Conservation (phyloP, 2,329 filamentous ascomycete species). For the Diatrype stigma region DNA sequence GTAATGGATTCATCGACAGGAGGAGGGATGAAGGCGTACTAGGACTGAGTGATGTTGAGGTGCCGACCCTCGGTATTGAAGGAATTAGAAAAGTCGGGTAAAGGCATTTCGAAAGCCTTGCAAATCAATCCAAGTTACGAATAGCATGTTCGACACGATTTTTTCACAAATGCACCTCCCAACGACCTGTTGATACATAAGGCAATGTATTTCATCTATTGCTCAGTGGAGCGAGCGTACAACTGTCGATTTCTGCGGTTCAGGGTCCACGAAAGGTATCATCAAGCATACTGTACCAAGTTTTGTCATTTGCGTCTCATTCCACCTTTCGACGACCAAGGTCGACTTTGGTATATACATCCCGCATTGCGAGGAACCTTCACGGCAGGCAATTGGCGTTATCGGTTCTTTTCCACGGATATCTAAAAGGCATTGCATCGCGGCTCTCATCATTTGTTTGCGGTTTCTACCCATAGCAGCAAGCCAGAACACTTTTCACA, state of each 20-base stretch:
- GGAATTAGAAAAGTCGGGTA: conserved; percentile 43
- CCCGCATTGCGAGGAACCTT: neutral
- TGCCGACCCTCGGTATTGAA: conserved; percentile 61
- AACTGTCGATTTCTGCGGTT: neutral
- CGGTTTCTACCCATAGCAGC: too few species aligned
- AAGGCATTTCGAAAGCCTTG: neutral
- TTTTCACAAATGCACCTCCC: too few species aligned
- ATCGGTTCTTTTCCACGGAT: neutral
- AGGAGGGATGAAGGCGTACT: conserved; percentile 70
- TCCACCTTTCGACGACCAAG: neutral
- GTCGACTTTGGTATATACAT: neutral
- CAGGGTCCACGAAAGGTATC: neutral
- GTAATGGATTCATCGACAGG: conserved; percentile 76
- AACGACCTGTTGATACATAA: too few species aligned
- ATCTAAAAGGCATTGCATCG: neutral
- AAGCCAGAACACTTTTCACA: too few species aligned
- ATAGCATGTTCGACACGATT: too few species aligned
- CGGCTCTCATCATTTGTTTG: neutral
- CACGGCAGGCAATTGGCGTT: neutral
- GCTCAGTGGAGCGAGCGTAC: neutral
- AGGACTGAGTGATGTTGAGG: conserved; percentile 64
- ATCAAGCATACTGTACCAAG: neutral
- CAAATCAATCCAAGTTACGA: neutral
- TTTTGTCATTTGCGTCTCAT: too few species aligned
- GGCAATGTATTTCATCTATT: neutral